Percentiles rank a stretch among this genome's conserved stretches.
Evolutionary conservation across 106 monocot genomes (phyloP).

Genomic region (Dactylorhiza incarnata): DNA sequence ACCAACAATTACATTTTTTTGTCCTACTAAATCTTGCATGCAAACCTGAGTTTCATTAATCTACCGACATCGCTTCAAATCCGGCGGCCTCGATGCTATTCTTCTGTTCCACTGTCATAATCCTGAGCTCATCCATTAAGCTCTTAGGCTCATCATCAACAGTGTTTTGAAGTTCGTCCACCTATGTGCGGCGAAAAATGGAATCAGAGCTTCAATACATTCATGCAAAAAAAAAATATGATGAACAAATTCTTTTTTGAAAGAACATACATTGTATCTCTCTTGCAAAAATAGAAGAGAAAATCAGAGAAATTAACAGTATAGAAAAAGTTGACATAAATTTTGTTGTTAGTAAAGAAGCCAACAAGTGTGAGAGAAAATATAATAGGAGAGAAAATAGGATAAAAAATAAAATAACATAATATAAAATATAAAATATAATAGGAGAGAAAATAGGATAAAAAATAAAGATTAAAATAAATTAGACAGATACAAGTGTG

Average conservation of each 20-base stretch:
- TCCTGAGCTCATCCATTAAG: conserved; percentile 52
- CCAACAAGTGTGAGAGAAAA: too few species aligned
- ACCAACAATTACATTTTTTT: not conserved
- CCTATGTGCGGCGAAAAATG: conserved; percentile 25
- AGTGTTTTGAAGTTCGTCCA: conserved; percentile 82
- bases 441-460: too few species aligned
- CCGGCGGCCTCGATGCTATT: conserved; percentile 32
- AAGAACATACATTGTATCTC: not conserved
- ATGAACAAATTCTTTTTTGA: not conserved
- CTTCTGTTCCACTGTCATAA: conserved; percentile 40
- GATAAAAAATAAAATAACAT: too few species aligned
- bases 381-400: too few species aligned
- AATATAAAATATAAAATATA: too few species aligned
- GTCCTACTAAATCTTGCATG: too few species aligned
- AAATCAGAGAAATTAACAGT: not conserved
- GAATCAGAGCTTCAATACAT: not conserved
- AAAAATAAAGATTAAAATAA: too few species aligned
- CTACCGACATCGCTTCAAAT: conserved; percentile 43
- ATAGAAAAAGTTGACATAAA: not conserved
- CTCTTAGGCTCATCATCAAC: conserved; percentile 73
- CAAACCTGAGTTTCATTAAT: conserved; percentile 9
- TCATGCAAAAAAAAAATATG: not conserved
- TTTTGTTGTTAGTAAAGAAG: too few species aligned
- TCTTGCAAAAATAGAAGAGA: not conserved
- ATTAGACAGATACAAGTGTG: too few species aligned